Evolutionary conservation across 2,329 filamentous ascomycete genomes (phyloP).

Genomic region (Fusarium sp.): DNA sequence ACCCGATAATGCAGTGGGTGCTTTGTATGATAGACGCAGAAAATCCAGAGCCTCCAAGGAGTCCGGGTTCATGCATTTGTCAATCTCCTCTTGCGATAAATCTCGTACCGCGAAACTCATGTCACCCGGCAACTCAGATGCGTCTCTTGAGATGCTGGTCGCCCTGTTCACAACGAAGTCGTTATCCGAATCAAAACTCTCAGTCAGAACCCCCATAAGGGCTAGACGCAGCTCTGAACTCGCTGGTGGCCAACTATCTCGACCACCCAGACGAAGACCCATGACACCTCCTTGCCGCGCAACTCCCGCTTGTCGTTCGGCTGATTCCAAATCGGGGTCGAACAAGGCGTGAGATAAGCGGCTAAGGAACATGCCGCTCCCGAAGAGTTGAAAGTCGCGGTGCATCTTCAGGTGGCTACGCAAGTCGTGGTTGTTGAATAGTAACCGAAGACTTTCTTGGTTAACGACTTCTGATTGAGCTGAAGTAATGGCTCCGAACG

Average conservation of each 20-base stretch:
- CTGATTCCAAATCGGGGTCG: constrained; percentile 81
- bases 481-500: constrained; percentile 78
- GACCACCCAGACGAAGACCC: constrained; percentile 83
- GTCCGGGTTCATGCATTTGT: constrained; percentile 83
- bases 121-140: constrained; percentile 69
- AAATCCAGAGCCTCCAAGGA: constrained; percentile 94
- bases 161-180: constrained; percentile 38
- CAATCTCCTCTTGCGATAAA: constrained; percentile 80
- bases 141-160: constrained; percentile 47
- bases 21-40: constrained; percentile 84
- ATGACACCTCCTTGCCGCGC: constrained; percentile 77
- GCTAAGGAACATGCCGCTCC: constrained; percentile 85
- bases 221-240: constrained; percentile 92
- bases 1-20: constrained; percentile 75
- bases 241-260: constrained; percentile 90
- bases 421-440: constrained; percentile 80
- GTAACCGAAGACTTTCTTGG: constrained; percentile 75
- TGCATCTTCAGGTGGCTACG: constrained; percentile 79
- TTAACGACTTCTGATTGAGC: constrained; percentile 83
- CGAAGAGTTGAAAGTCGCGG: constrained; percentile 83
- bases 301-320: constrained; percentile 77
- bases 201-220: constrained; percentile 84
- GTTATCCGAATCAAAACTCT: constrained; percentile 68
- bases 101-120: constrained; percentile 88
- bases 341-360: constrained; percentile 86